phyloP scores from a whole-genome alignment of 2,329 filamentous ascomycete species.

The Colletotrichum musae region DNA sequence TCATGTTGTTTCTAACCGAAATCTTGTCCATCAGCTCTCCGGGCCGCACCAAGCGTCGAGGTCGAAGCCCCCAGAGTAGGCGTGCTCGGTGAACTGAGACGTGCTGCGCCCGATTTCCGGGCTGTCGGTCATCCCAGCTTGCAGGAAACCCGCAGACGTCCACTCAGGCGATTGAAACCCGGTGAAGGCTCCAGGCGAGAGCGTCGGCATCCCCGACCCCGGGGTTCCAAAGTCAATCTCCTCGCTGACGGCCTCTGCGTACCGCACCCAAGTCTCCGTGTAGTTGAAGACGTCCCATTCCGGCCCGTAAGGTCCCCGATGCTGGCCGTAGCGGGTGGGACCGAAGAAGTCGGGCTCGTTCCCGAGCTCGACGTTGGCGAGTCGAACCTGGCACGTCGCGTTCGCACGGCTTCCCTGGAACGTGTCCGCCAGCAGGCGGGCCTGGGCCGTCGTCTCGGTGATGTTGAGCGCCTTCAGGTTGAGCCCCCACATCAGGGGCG shows the following conservation, averaged over 20 bases:
- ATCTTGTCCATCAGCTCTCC: constrained; percentile 7
- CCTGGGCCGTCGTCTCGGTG: constrained; percentile 4
- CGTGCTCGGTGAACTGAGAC: constrained; percentile 6
- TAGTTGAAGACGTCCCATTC: constrained; percentile 13
- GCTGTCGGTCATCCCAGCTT: neutral
- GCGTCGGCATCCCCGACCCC: neutral
- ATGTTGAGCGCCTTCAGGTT: constrained; percentile 14
- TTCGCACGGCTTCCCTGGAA: constrained; percentile 2
- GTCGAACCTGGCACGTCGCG: neutral
- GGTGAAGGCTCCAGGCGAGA: constrained; percentile 7
- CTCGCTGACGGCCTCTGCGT: constrained; percentile 1
- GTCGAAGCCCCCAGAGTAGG: constrained; percentile 5
- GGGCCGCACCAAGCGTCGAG: neutral
- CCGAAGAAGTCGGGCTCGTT: constrained; percentile 26
- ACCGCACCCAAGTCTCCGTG: neutral
- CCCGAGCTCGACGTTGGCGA: constrained; percentile 7
- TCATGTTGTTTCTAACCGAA: constrained; percentile 5
- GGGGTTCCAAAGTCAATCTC: neutral
- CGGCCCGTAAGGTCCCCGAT: neutral
- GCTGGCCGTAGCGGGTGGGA: neutral
- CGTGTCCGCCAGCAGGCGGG: neutral
- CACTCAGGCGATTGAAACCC: neutral
- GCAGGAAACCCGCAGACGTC: neutral
- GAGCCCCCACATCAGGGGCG: constrained; percentile 17
- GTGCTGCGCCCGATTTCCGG: neutral